Conservation (phyloP, 1,139 yeast species). For the Oligophagozyma castellii region DNA sequence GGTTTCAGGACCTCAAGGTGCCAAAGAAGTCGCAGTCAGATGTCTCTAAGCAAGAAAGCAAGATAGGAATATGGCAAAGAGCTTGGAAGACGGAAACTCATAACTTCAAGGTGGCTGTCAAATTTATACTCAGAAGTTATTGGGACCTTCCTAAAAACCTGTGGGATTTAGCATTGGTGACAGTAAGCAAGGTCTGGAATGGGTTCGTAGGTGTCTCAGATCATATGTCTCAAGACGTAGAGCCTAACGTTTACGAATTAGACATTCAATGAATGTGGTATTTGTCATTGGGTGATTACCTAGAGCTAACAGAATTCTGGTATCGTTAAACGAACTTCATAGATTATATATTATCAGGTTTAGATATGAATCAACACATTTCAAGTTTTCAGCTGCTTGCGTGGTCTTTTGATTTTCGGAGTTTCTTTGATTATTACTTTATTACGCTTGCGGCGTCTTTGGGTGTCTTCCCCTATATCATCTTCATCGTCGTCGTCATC, state of each 20-base stretch:
- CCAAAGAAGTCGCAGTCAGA: slow-evolving; percentile 10
- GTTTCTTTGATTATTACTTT: no score
- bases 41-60: slow-evolving; percentile 6
- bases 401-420: no score
- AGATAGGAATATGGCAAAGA: slow-evolving; percentile 14
- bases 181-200: slow-evolving; percentile 55
- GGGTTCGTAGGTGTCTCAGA: slow-evolving; percentile 43
- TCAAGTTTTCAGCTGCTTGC: no score
- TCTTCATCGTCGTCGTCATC: slow-evolving; percentile 9
- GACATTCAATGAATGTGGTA: slow-evolving; percentile 8
- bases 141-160: slow-evolving; percentile 52
- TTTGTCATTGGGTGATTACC: no score
- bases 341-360: no score
- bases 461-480: slow-evolving; percentile 6
- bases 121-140: slow-evolving; percentile 57
- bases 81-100: slow-evolving; percentile 41
- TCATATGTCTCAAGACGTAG: slow-evolving; percentile 22
- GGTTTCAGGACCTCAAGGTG: slow-evolving; percentile 16
- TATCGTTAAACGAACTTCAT: no score
- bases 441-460: no score
- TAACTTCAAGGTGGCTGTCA: slow-evolving; percentile 49
- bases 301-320: no score
- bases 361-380: no score
- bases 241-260: slow-evolving; percentile 14
- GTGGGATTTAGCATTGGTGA: slow-evolving; percentile 35